Percentiles rank a stretch among this genome's conserved stretches.
These are phyloP conservation scores for Zizania palustris DNA, from an alignment of 202 grass and related monocot species.

Conservation along the genomic window DNA sequence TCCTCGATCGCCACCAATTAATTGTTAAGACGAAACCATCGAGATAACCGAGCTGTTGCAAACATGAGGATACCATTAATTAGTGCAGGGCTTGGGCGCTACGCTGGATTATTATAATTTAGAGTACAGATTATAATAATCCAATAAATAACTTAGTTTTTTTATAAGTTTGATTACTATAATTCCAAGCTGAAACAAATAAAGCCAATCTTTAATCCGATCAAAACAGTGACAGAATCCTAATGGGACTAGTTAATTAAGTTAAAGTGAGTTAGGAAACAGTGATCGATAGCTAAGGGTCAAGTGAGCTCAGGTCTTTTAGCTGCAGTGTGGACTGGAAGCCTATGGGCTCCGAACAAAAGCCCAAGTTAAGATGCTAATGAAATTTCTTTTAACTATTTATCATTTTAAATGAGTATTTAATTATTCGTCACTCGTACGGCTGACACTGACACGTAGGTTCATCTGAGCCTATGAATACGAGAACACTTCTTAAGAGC, in stretches of 20 bases:
- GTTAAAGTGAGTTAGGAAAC: not conserved
- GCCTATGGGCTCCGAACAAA: not conserved
- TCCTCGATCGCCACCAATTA: not conserved
- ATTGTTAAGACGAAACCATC: not conserved
- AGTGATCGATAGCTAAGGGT: not conserved
- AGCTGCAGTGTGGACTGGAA: not conserved
- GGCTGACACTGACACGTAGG: no score
- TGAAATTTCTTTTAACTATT: no score
- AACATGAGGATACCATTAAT: slow-evolving; percentile 51
- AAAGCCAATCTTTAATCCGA: no score
- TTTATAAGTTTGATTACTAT: no score
- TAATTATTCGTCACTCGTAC: no score
- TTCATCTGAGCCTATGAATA: no score
- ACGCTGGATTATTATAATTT: no score
- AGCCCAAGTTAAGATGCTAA: not conserved
- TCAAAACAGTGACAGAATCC: not conserved
- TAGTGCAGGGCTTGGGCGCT: not conserved
- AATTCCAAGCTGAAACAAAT: no score
- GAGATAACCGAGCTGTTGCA: slow-evolving; percentile 3
- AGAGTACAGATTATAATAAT: no score
- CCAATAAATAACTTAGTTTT: no score
- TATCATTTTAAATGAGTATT: no score
- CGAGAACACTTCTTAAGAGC: no score
- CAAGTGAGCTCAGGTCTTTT: not conserved
- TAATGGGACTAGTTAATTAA: not conserved